Base-by-base conservation (phyloP, 2,329 filamentous ascomycete species). In the Pseudopyricularia cyperi region DNA sequence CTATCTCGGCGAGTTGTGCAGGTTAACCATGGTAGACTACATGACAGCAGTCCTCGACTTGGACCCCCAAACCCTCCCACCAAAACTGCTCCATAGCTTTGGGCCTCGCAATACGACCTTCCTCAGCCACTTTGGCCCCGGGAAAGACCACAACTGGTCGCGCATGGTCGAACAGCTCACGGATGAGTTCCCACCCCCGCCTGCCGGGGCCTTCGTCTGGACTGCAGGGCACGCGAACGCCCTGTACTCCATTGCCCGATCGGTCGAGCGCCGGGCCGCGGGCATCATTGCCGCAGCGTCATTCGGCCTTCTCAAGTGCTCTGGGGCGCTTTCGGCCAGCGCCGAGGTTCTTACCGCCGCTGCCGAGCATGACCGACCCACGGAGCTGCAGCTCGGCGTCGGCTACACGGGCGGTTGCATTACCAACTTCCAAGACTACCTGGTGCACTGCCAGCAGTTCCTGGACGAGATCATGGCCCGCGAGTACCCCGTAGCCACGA, bases 401-500 rank as follows among this genome's bases (percentile, higher is more conserved):
- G 87, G 86, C 1, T 90, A 88, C 62, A 89, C 87, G 0, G 87
- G 87, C 32, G 84, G 85, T 7, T 89, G 86, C 60, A 90, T 90
- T 54, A 78, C 82, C n/a, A 80, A 87, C 60, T 89, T 89, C 60
- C 85, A 87, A 48, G 76, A 85, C 58, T 89, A 87, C 65, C 71
- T 87, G 42, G 67, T 71, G 46, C 83, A 85, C 59, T 88, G 83
- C 57, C 85, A 89, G 63, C 60, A 67, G 14, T 85, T 85, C 61
- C 72, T 90, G 49, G 80, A 88, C 59, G 62, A 66, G 22, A 67
- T 80, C 11, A 58, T 80, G 51, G 57, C 60, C 15, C 55, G 61
- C 28, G 71, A 73, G 50, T 72, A 71, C 50, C 62, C 61, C 3
- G 19, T 9, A 17, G 33, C 32, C 15, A 30, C 7, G n/a, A 8